A percentile compares a stretch with the other conserved stretches of the same genome.
Conservation (phyloP, 306 rosid species). For the Cucumis cinereus region DNA sequence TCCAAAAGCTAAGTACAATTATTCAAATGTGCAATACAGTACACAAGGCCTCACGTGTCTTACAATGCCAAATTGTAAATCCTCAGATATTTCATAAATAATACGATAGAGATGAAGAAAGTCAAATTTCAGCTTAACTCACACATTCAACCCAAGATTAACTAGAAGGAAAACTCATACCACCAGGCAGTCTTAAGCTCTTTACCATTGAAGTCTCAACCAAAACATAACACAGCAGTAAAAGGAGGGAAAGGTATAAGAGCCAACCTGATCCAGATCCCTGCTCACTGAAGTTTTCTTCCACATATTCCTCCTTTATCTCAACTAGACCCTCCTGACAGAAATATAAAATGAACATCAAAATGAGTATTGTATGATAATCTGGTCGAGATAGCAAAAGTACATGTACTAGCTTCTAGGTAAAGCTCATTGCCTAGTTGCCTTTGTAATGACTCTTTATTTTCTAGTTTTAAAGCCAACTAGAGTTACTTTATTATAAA, state of each 20-base stretch:
- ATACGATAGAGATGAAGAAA: not conserved
- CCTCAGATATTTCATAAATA: not conserved
- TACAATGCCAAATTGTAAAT: not conserved
- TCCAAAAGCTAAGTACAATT: not conserved
- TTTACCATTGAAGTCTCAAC: not conserved
- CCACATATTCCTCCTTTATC: conserved; percentile 69
- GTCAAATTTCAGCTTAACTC: not conserved
- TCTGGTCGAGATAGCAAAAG: not conserved
- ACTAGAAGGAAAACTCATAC: not conserved
- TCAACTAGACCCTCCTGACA: conserved; percentile 69
- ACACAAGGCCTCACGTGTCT: not conserved
- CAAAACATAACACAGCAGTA: not conserved
- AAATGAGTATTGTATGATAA: not conserved
- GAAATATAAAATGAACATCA: not conserved
- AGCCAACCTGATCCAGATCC: conserved; percentile 43
- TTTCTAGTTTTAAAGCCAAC: not conserved
- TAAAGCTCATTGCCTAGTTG: not conserved
- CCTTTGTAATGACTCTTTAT: not conserved
- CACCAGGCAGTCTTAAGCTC: not conserved
- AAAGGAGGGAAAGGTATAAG: conserved; percentile 8
- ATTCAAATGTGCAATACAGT: not conserved
- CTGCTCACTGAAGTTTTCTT: conserved; percentile 21
- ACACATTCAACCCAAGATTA: not conserved
- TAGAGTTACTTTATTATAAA: not conserved
- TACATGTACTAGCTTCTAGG: not conserved